Percentiles rank a stretch among this genome's conserved stretches.
phyloP scores from a whole-genome alignment of 176 grass and related monocot genomes.

The Triticum aestivum region DNA sequence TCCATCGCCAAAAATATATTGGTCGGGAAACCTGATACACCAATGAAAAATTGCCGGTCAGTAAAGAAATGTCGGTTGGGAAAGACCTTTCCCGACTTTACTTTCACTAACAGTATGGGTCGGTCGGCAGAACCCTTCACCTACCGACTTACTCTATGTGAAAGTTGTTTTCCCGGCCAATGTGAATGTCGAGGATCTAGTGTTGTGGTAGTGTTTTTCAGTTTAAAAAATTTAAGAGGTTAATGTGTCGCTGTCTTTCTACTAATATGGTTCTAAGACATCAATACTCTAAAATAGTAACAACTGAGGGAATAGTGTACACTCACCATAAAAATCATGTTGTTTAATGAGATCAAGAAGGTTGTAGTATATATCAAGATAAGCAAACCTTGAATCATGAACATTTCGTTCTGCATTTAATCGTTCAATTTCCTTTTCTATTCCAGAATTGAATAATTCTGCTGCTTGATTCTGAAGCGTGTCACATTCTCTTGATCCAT shows the following conservation, averaged over 20 bases:
- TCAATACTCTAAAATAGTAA: not conserved
- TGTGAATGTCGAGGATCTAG: not conserved
- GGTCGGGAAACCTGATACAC: not conserved
- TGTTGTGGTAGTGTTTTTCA: not conserved
- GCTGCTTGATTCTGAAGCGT: conserved; percentile 45
- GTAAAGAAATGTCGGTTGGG: not conserved
- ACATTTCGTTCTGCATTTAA: conserved; percentile 25
- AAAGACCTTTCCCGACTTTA: not conserved
- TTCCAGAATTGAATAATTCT: conserved; percentile 42
- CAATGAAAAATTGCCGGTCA: not conserved
- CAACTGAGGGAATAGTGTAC: not conserved
- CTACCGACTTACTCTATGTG: not conserved
- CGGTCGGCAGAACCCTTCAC: no score
- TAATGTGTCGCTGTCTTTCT: not conserved
- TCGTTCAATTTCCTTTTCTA: conserved; percentile 28
- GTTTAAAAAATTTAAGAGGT: not conserved
- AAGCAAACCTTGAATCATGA: conserved; percentile 27
- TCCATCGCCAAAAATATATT: not conserved
- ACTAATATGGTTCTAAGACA: not conserved
- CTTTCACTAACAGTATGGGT: not conserved
- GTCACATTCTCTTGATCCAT: conserved; percentile 41
- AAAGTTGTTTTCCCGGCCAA: not conserved
- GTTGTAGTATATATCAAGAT: conserved; percentile 57
- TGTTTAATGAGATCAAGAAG: conserved; percentile 48
- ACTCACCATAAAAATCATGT: conserved; percentile 40